Conservation (phyloP, 257 asterid species). For the Solanum dulcamara region DNA sequence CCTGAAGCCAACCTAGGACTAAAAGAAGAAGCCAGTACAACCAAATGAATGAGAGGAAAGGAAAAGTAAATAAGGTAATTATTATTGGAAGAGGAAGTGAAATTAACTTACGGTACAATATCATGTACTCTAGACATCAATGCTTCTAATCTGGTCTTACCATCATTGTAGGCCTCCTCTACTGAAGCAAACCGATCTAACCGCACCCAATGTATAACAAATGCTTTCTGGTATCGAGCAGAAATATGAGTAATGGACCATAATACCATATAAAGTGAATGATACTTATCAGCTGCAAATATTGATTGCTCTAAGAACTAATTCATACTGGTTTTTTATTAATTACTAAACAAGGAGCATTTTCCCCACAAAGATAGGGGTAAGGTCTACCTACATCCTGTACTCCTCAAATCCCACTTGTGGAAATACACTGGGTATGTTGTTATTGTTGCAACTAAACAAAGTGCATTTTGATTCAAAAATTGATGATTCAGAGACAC, state of each 20-base stretch:
- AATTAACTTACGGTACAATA: slow-evolving; percentile 52
- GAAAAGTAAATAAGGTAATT: not conserved
- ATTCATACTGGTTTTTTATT: not conserved
- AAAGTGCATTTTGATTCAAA: not conserved
- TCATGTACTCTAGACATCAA: slow-evolving; percentile 81
- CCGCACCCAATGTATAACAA: slow-evolving; percentile 93
- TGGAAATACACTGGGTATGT: no score
- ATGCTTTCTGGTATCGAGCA: slow-evolving; percentile 57
- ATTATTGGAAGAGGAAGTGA: not conserved
- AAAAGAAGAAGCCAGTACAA: slow-evolving; percentile 17
- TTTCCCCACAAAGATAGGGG: no score
- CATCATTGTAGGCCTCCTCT: slow-evolving; percentile 74
- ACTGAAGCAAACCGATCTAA: slow-evolving; percentile 64
- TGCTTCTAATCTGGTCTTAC: slow-evolving; percentile 58
- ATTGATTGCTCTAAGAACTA: not conserved
- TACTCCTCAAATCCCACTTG: no score
- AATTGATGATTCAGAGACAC: not conserved
- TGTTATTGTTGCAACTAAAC: not conserved
- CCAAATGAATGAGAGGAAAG: slow-evolving; percentile 1
- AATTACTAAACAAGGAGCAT: not conserved
- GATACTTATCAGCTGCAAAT: not conserved
- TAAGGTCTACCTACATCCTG: no score
- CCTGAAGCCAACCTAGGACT: slow-evolving; percentile 88
- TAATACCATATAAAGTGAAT: not conserved
- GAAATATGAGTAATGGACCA: not conserved